phyloP scores from a whole-genome alignment of 306 rosid genomes.

The Glycyrrhiza uralensis region DNA sequence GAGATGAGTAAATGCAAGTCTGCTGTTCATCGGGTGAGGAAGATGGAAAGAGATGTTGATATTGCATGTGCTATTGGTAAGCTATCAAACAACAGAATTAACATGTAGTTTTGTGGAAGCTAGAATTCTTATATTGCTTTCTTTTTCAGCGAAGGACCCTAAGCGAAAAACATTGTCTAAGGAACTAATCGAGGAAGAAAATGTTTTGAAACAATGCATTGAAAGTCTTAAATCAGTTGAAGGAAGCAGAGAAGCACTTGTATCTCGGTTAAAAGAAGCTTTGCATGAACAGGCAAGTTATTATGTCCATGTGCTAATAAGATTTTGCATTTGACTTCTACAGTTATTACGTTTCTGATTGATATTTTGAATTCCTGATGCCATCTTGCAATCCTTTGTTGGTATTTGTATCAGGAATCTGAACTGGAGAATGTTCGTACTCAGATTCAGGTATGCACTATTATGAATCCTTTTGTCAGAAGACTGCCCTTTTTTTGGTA shows the following conservation, averaged over 20 bases:
- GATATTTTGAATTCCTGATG: conserved; percentile 17
- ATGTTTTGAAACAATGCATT: conserved; percentile 63
- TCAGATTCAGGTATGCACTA: conserved; percentile 79
- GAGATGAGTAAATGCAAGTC: conserved; percentile 85
- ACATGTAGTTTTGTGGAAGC: conserved; percentile 12
- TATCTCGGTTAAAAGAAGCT: conserved; percentile 77
- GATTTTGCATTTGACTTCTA: background rate
- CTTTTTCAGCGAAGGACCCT: conserved; percentile 78
- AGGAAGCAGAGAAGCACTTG: conserved; percentile 71
- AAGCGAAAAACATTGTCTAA: conserved; percentile 63
- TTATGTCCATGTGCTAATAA: background rate
- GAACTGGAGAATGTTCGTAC: conserved; percentile 83
- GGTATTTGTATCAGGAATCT: conserved; percentile 60
- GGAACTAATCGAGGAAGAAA: conserved; percentile 79
- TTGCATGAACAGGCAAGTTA: conserved; percentile 75
- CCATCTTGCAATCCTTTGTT: conserved; percentile 7
- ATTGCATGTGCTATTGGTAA: conserved; percentile 61
- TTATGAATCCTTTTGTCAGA: background rate
- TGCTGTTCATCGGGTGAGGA: conserved; percentile 65
- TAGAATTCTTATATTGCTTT: conserved; percentile 33
- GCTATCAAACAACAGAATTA: conserved; percentile 4
- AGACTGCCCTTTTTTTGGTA: conserved; percentile 18
- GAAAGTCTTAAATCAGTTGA: conserved; percentile 68
- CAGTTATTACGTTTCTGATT: conserved; percentile 1
- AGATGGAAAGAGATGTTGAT: conserved; percentile 79